These are phyloP conservation scores for Sordariomycetes sp. DNA, from an alignment of 2,329 filamentous ascomycete species.

Conservation along the genomic window DNA sequence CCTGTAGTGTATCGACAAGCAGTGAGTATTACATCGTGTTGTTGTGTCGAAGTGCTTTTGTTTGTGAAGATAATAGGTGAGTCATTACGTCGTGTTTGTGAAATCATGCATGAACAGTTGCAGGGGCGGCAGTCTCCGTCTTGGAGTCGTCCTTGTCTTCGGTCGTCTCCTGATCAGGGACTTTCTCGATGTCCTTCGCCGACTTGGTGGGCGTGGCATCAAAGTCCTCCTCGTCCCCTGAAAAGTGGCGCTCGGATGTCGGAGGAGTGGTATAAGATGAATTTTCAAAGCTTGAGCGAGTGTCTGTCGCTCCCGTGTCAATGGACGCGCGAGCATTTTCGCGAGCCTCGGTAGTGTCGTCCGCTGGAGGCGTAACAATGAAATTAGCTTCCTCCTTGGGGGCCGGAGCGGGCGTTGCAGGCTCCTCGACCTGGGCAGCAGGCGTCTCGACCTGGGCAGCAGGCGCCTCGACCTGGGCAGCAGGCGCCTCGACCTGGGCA, in stretches of 20 bases:
- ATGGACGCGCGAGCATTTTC: slow-evolving; percentile 13
- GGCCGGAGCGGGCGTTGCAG: neutral
- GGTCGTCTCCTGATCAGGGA: neutral
- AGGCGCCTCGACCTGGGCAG: neutral
- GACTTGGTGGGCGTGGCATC: slow-evolving; percentile 10
- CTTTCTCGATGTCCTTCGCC: slow-evolving; percentile 10
- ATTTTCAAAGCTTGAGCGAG: slow-evolving; percentile 25
- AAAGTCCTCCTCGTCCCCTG: slow-evolving; percentile 18
- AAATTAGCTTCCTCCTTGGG: neutral
- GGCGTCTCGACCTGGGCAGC: neutral
- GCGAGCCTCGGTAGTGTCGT: neutral
- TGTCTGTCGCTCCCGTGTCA: slow-evolving; percentile 25
- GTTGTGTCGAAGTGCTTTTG: too few species aligned
- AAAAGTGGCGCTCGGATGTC: slow-evolving; percentile 25
- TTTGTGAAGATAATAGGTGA: neutral
- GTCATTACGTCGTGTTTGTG: neutral
- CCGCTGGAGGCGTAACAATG: neutral
- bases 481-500: neutral
- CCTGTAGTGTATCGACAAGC: too few species aligned
- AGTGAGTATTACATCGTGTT: too few species aligned
- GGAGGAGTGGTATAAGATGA: slow-evolving; percentile 27
- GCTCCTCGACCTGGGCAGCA: neutral
- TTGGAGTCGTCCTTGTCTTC: slow-evolving; percentile 1
- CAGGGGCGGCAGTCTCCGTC: neutral
- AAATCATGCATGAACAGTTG: too few species aligned